Evolutionary conservation across 2,329 filamentous ascomycete genomes (phyloP).

Genomic region (Colletotrichum australisinense): DNA sequence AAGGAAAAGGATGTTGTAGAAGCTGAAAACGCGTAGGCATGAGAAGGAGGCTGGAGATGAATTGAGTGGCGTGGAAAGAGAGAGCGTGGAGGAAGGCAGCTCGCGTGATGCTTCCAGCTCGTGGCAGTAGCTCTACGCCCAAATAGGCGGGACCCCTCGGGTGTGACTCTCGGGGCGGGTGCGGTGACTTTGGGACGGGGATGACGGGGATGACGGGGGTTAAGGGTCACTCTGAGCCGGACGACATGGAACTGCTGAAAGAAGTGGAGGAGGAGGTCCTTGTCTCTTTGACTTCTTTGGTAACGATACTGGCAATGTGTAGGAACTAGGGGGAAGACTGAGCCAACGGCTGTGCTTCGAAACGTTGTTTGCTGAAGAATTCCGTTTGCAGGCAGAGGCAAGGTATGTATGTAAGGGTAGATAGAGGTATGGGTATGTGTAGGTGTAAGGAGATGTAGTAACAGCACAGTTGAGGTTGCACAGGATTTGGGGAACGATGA

Average conservation of each 20-base stretch:
- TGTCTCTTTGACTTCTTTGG: not conserved
- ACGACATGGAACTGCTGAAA: not conserved
- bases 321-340: not conserved
- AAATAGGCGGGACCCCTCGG: conserved; percentile 30
- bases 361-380: not conserved
- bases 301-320: conserved; percentile 21
- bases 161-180: conserved; percentile 32
- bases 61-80: conserved; percentile 11
- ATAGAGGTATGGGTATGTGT: not conserved
- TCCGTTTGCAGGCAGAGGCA: conserved; percentile 28
- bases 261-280: not conserved
- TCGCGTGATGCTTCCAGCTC: conserved; percentile 35
- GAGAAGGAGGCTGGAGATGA: conserved; percentile 7
- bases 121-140: conserved; percentile 23
- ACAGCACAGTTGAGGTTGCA: not conserved
- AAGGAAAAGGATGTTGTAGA: conserved; percentile 3
- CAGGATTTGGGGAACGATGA: not conserved
- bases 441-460: conserved; percentile 2
- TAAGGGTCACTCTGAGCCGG: conserved; percentile 19
- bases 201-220: not conserved
- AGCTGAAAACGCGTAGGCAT: conserved; percentile 5
- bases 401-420: not conserved
- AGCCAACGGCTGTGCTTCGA: not conserved
- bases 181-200: conserved; percentile 28
- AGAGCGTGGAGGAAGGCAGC: conserved; percentile 21